Percentiles rank a stretch among this genome's conserved stretches.
phyloP scores from a whole-genome alignment of 73 alveolate genomes.

The Symbiodinium pilosum region DNA sequence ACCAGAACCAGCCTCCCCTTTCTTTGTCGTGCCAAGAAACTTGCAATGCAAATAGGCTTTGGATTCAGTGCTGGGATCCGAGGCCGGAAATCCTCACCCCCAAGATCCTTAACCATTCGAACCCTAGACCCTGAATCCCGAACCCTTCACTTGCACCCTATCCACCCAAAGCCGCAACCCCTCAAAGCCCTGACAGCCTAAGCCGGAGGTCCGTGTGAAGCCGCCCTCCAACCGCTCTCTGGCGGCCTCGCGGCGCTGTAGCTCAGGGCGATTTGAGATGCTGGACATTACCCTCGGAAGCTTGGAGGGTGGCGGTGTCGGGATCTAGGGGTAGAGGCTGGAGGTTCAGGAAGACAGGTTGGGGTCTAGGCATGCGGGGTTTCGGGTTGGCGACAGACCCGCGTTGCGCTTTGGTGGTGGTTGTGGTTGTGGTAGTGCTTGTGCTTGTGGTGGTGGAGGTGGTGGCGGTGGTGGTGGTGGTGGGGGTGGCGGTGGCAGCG shows the following conservation, averaged over 20 bases:
- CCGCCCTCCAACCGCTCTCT: slow-evolving; percentile 46
- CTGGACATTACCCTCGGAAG: slow-evolving; percentile 52
- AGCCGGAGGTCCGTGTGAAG: slow-evolving; percentile 61
- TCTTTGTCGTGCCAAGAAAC: neutral
- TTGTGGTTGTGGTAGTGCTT: neutral
- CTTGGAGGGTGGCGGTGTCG: neutral
- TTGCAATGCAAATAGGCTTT: neutral
- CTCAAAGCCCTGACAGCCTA: neutral
- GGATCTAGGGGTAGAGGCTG: neutral
- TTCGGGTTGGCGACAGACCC: no score
- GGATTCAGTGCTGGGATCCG: neutral
- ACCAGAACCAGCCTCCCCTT: neutral
- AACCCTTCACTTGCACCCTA: no score
- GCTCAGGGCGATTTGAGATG: slow-evolving; percentile 72
- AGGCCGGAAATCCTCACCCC: no score
- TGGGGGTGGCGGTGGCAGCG: no score
- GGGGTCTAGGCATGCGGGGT: neutral
- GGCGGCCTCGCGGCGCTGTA: slow-evolving; percentile 76
- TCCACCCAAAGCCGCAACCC: no score
- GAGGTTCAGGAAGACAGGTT: no score
- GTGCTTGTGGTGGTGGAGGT: neutral
- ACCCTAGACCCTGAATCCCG: neutral
- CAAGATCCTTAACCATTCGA: no score
- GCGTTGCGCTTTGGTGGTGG: neutral
- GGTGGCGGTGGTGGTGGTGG: no score